Conservation (phyloP, 495 filamentous ascomycete species). For the Coniosporium apollinis region DNA sequence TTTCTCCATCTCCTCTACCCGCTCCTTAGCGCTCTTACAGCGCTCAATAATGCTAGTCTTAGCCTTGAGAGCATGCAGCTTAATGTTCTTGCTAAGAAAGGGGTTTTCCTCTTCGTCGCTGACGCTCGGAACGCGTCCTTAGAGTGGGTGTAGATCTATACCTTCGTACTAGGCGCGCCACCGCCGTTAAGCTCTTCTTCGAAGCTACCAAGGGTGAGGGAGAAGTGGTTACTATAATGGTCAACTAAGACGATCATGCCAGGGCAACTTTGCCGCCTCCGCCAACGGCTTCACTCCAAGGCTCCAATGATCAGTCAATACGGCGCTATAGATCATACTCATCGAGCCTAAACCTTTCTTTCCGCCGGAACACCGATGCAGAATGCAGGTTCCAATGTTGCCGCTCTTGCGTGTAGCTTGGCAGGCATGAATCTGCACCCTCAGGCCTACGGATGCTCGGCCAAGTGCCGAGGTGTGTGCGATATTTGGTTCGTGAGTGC, state of each 20-base stretch:
- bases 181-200: too few relatives aligned
- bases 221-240: conserved; percentile 4
- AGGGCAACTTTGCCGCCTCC: conserved; percentile 10
- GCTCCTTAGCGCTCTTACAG: conserved; percentile 18
- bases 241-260: conserved; percentile 6
- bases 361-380: conserved; percentile 11
- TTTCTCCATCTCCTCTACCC: conserved; percentile 42
- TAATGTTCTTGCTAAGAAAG: conserved; percentile 30
- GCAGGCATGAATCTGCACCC: conserved; percentile 17
- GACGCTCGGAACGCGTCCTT: conserved; percentile 66
- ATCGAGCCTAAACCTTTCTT: conserved; percentile 14
- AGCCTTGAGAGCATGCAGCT: conserved; percentile 14
- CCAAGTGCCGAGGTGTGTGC: too few relatives aligned
- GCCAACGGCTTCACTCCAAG: conserved; percentile 8
- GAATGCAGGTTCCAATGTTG: conserved; percentile 10
- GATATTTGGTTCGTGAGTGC: too few relatives aligned
- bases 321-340: conserved; percentile 9
- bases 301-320: conserved; percentile 10
- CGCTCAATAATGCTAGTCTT: conserved; percentile 19
- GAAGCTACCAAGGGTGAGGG: too few relatives aligned
- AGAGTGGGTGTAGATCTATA: conserved; percentile 80
- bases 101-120: conserved; percentile 55
- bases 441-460: conserved; percentile 16
- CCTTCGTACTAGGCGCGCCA: conserved; percentile 29
- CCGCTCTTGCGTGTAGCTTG: conserved; percentile 20